These are phyloP conservation scores for Vachellia pachyceras DNA, from an alignment of 306 rosid genomes.

Conservation along the genomic window DNA sequence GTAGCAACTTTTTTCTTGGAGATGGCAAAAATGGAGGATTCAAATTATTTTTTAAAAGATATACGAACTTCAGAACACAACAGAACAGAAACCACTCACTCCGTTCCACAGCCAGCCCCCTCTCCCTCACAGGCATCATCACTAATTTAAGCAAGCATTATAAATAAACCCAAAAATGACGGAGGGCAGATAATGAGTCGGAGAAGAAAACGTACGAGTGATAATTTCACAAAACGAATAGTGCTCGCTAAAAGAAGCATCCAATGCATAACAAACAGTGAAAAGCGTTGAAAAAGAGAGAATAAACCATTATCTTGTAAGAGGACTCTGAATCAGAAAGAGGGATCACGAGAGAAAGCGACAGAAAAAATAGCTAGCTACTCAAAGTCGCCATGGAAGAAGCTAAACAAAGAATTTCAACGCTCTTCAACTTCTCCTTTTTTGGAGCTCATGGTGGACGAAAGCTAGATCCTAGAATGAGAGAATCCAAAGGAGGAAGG, in stretches of 20 bases:
- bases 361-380: neutral
- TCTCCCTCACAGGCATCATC: neutral
- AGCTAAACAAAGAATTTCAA: neutral
- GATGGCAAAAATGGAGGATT: constrained; percentile 35
- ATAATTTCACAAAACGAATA: constrained; percentile 24
- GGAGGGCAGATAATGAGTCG: neutral
- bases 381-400: neutral
- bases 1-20: constrained; percentile 37
- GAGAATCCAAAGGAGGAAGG: neutral
- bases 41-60: neutral
- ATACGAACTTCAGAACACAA: constrained; percentile 7
- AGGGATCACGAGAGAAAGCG: neutral
- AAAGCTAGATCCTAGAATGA: neutral
- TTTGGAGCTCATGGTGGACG: neutral
- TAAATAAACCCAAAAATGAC: neutral
- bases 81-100: constrained; percentile 30
- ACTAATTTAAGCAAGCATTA: neutral
- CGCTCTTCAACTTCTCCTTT: constrained; percentile 20
- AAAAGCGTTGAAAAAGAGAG: constrained; percentile 13
- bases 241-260: constrained; percentile 31
- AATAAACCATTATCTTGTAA: neutral
- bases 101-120: neutral
- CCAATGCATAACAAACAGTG: constrained; percentile 29
- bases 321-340: neutral
- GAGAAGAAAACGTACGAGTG: constrained; percentile 19